Evolutionary conservation across 192 early-diverging fungal species (phyloP), one percentile per base, ranked within the genome.

Genomic region (Chytriomyces sp.): DNA sequence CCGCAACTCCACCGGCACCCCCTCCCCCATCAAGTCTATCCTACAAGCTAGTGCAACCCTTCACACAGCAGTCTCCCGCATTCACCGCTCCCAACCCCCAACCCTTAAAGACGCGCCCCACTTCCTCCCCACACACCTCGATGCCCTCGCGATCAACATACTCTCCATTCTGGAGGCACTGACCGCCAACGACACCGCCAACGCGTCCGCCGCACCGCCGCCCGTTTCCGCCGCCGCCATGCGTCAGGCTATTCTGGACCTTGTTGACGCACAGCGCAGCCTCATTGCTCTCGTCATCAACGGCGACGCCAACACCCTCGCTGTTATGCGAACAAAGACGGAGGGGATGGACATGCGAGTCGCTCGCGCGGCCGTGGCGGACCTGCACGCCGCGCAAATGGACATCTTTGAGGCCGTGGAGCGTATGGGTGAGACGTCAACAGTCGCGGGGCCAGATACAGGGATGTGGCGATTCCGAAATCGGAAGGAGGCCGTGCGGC

Each of bases 391-490:
- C 7, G 63, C 44, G 25, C 63, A 64, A 49, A 64, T 64, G 17
- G 63, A 64, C n/a, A 17, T 64, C 8, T 64, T 64, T 64, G 63
- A 64, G 25, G 63, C 63, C 12, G 34, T 64, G 12, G 44, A 64
- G 32, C n/a, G n/a, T 25, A 12, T 64, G 10, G 63, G 63, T 7
- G 39, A 64, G 30, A 31, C 25, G n/a, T n/a, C 19, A 64, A 28
- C 19, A 30, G 22, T 32, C 2, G 7, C 22, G 59, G 59, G 2
- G 34, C 38, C 12, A 61, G 17, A 36, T 8, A 36, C 6, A 14
- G 33, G 12, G 59, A 32, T 36, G 28, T 64, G 37, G 37, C 14
- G 44, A 22, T 64, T 64, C 63, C 8, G 30, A 49, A 64, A 64
- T 7, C 38, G 63, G 30, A 64, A 64, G 26, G 63, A 64, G 49